Conservation (phyloP, 139 green algal species). For the Chlamydomonas urium region DNA sequence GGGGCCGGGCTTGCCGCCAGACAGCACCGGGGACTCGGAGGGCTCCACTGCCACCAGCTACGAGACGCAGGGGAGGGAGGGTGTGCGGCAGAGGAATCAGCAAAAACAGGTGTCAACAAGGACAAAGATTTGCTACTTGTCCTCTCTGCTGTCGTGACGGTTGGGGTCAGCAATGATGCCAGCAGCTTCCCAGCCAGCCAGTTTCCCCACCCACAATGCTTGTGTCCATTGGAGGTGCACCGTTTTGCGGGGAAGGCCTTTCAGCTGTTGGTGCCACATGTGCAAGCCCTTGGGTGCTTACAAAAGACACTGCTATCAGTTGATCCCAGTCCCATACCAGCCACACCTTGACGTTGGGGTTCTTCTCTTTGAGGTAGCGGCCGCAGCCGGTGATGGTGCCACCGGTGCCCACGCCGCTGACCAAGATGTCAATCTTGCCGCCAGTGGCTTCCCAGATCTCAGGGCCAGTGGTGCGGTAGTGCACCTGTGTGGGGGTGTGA, state of each 20-base stretch:
- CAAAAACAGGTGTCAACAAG: background rate
- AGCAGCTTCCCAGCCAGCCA: background rate
- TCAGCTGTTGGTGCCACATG: background rate
- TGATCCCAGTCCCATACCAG: too few species aligned
- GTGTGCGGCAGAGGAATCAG: background rate
- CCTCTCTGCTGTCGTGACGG: background rate
- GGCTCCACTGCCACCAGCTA: slow-evolving; percentile 78
- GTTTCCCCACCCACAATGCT: background rate
- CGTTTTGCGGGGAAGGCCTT: background rate
- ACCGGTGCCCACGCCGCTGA: slow-evolving; percentile 87
- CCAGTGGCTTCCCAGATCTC: slow-evolving; percentile 85
- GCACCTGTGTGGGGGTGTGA: background rate
- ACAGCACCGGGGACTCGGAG: slow-evolving; percentile 68
- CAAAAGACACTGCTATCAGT: background rate
- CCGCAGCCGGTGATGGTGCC: slow-evolving; percentile 94
- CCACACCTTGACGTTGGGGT: slow-evolving; percentile 66
- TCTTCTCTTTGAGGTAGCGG: slow-evolving; percentile 88
- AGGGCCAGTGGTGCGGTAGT: slow-evolving; percentile 47
- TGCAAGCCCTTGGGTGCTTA: background rate
- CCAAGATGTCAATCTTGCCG: slow-evolving; percentile 64
- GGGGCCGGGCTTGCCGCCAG: slow-evolving; percentile 73
- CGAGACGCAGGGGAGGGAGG: background rate
- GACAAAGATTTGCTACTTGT: background rate
- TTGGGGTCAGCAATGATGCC: background rate
- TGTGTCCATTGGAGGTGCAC: background rate